Evolutionary conservation across 2,329 filamentous ascomycete species (phyloP).

Genomic region (Coniochaeta prunicola): DNA sequence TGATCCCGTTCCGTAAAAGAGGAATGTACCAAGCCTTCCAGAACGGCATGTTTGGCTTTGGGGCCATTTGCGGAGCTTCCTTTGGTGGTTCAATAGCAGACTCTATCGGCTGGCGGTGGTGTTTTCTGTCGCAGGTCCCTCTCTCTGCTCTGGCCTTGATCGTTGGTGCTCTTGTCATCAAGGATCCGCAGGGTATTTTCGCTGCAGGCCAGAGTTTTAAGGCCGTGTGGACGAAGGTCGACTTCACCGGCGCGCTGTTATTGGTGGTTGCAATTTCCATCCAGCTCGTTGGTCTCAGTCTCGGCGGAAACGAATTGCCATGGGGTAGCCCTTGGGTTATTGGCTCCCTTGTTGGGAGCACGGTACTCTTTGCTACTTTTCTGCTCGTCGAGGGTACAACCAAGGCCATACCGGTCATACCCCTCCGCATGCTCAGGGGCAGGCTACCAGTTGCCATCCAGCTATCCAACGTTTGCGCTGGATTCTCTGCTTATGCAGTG

Average conservation of each 20-base stretch:
- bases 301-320: conserved; percentile 47
- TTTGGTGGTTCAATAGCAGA: conserved; percentile 60
- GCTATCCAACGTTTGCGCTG: conserved; percentile 51
- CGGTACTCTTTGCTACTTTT: conserved; percentile 35
- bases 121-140: conserved; percentile 56
- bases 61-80: conserved; percentile 54
- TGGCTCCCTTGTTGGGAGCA: conserved; percentile 32
- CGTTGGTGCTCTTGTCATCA: conserved; percentile 45
- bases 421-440: conserved; percentile 49
- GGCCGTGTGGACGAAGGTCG: conserved; percentile 45
- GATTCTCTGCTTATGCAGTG: conserved; percentile 55
- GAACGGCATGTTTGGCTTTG: conserved; percentile 55
- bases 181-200: conserved; percentile 30
- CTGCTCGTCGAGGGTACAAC: conserved; percentile 40
- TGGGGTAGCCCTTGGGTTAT: conserved; percentile 45
- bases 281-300: conserved; percentile 47
- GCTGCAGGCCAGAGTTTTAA: conserved; percentile 18
- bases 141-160: conserved; percentile 47
- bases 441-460: conserved; percentile 46
- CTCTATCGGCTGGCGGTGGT: conserved; percentile 60
- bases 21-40: conserved; percentile 56
- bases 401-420: conserved; percentile 45
- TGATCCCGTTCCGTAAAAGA: conserved; percentile 48
- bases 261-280: conserved; percentile 51
- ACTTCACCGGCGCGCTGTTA: conserved; percentile 49